Evolutionary conservation across 2,329 filamentous ascomycete species (phyloP), one percentile per base, ranked within the genome.

Genomic region (Ceratocystis harringtonii): DNA sequence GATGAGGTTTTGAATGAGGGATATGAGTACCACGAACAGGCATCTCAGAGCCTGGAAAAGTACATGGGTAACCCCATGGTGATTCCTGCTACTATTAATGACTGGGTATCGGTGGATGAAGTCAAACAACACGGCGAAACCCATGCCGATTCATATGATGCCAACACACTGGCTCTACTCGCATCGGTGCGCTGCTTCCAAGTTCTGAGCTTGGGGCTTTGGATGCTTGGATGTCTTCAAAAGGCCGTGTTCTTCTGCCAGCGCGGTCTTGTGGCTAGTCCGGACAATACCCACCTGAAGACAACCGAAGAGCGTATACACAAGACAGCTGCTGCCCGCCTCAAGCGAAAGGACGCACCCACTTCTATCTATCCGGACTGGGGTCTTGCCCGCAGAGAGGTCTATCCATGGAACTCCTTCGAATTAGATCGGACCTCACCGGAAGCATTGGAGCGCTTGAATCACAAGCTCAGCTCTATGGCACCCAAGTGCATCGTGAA

Each of bases 401-500:
- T 87, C n/a, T 88, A 88, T 71, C 84, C 84, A 1, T 88, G 85
- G 85, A 88, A 88, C 71, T 72, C 76, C 1, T 76, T 85, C 70
- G 85, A 88, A 71, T 84, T 88, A 2, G 85, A 92, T 71, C 83
- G 88, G 25, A 87, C 87, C 71, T 84, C 86, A 2, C 76, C 82
- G 44, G 84, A 87, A 70, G 87, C 87, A 1, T 76, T 97, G 28
- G 75, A 80, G 0, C 80, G 86, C 62, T 77, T 97, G 57, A 97
- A 97, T 72, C 74, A 78, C 25, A 79, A 87, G 69, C 79, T 96
- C 69, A 76, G 79, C 30, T 74, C 76, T 1, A 84, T 90, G 65
- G 90, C 91, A 0, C 88, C 90, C 0, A 92, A 90, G 71, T 89
- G 92, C 68, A 88, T 89, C 69, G 88, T 95, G 36, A 82, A 84